phyloP scores from a whole-genome alignment of 208 protist species.

The Wallacemonas sp. region DNA sequence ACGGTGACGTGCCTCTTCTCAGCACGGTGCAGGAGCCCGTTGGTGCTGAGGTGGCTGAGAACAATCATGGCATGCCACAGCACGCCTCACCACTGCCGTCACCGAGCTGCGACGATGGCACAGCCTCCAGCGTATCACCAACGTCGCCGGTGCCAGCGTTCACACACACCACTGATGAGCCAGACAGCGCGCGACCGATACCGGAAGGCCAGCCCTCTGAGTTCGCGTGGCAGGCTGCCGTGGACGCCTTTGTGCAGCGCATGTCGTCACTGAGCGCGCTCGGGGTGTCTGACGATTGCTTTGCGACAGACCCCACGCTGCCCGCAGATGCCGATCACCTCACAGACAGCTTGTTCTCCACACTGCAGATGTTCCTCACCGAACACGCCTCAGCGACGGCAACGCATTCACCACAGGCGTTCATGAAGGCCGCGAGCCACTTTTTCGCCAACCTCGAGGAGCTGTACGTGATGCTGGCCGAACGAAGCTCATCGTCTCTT shows the following conservation, averaged over 20 bases:
- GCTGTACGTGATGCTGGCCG: constrained; percentile 33
- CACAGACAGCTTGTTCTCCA: background rate
- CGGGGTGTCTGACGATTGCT: background rate
- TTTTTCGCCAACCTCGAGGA: constrained; percentile 32
- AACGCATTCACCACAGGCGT: background rate
- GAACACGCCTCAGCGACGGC: background rate
- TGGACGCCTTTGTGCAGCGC: background rate
- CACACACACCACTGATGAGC: too few relatives aligned
- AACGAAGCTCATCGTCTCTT: constrained; percentile 13
- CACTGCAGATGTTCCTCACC: background rate
- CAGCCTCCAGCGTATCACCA: too few relatives aligned
- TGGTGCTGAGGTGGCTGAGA: too few relatives aligned
- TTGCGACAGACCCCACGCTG: background rate
- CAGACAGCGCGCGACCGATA: too few relatives aligned
- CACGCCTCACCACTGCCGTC: too few relatives aligned
- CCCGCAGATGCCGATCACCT: background rate
- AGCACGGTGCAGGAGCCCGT: too few relatives aligned
- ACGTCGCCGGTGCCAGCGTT: too few relatives aligned
- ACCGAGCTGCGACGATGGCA: too few relatives aligned
- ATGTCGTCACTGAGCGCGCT: background rate
- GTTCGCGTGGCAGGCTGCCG: background rate
- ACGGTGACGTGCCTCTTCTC: too few relatives aligned
- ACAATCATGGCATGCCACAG: too few relatives aligned
- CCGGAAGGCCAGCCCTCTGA: too few relatives aligned
- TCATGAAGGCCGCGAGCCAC: constrained; percentile 6